A percentile compares a stretch with the other conserved stretches of the same genome.
phyloP scores from a whole-genome alignment of 139 green algal genomes.

The Chlorella sp. region DNA sequence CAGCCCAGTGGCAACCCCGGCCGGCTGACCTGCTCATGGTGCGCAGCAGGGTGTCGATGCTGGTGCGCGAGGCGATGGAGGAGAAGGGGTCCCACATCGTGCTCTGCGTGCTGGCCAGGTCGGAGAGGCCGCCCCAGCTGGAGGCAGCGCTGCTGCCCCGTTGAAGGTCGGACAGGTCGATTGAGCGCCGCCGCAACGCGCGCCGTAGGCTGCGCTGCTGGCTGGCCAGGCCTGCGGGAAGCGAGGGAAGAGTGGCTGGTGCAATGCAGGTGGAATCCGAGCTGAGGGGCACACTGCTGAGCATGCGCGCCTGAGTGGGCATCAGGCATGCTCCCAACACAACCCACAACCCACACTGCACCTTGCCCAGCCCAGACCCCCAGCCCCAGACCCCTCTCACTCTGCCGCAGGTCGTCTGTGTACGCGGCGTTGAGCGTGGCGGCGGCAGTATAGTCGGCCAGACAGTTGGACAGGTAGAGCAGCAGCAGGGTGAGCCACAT shows the following conservation, averaged over 20 bases:
- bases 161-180: no score
- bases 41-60: constrained; percentile 33
- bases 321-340: no score
- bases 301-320: no score
- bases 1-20: neutral
- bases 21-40: constrained; percentile 3
- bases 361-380: no score
- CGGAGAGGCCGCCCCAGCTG: neutral
- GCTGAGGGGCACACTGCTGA: no score
- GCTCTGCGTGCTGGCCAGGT: neutral
- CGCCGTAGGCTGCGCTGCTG: constrained; percentile 16
- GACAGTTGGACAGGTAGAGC: constrained; percentile 69
- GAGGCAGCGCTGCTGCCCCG: no score
- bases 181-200: no score
- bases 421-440: constrained; percentile 20
- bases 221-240: constrained; percentile 7
- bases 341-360: no score
- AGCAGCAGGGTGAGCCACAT: constrained; percentile 87
- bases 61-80: neutral
- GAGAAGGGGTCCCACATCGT: constrained; percentile 4
- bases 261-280: no score
- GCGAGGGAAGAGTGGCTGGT: neutral
- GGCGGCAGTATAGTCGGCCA: constrained; percentile 27
- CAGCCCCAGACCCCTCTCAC: neutral
- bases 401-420: constrained; percentile 23